Evolutionary conservation across 1,284 basidiomycete species (phyloP).

Genomic region (Apiotrichum brassicae): DNA sequence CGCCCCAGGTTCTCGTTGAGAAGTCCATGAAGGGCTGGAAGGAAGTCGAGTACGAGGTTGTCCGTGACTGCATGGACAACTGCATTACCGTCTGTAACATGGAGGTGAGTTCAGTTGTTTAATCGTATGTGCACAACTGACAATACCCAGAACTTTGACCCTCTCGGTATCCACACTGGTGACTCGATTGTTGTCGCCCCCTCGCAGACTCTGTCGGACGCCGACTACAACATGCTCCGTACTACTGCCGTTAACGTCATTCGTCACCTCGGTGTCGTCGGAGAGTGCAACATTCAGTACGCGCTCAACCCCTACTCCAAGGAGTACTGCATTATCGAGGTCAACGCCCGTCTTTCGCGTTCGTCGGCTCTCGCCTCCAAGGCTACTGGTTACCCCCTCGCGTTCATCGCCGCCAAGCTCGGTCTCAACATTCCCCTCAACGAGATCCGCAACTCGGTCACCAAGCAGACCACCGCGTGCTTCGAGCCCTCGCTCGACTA

Average conservation of each 20-base stretch:
- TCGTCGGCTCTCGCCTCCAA: slow-evolving; percentile 97
- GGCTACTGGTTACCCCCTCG: slow-evolving; percentile 95
- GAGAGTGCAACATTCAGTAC: slow-evolving; percentile 98
- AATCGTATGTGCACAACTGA: not conserved
- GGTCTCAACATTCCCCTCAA: slow-evolving; percentile 95
- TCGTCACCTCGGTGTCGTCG: slow-evolving; percentile 91
- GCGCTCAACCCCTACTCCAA: slow-evolving; percentile 90
- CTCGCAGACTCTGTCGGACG: slow-evolving; percentile 94
- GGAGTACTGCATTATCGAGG: slow-evolving; percentile 99
- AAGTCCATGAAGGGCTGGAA: slow-evolving; percentile 99
- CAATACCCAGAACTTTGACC: slow-evolving; percentile 92
- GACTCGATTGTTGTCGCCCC: slow-evolving; percentile 99
- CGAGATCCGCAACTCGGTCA: slow-evolving; percentile 96
- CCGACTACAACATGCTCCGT: slow-evolving; percentile 97
- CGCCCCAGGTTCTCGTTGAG: slow-evolving; percentile 94
- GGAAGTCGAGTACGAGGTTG: slow-evolving; percentile 99
- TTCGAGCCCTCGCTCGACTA: slow-evolving; percentile 98
- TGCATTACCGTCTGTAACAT: slow-evolving; percentile 99
- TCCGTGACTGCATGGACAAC: slow-evolving; percentile 86
- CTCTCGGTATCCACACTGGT: slow-evolving; percentile 95
- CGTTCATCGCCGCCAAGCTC: slow-evolving; percentile 97
- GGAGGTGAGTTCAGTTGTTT: slow-evolving; percentile 62
- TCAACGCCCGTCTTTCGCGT: slow-evolving; percentile 97
- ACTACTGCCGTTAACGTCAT: slow-evolving; percentile 98
- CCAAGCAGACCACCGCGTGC: slow-evolving; percentile 91